Percentiles rank a stretch among this genome's conserved stretches.
Conservation (phyloP, 352 stramenopile species). For the Poterioochromonas sp. region DNA sequence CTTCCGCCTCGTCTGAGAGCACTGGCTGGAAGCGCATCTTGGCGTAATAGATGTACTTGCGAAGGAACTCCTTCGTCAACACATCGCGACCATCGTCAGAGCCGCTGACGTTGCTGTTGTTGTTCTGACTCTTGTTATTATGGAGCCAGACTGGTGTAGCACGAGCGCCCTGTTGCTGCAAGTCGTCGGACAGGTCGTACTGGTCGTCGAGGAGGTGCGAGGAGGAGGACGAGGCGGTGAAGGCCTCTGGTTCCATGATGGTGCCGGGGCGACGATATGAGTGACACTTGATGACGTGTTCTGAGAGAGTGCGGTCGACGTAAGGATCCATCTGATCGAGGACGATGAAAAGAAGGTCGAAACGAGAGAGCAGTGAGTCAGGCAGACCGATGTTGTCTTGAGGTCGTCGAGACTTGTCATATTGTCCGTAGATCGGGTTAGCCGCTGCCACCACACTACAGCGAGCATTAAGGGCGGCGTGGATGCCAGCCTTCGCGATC, state of each 20-base stretch:
- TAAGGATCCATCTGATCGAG: slow-evolving; percentile 92
- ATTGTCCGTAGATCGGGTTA: slow-evolving; percentile 99
- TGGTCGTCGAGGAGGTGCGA: slow-evolving; percentile 63
- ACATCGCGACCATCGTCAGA: slow-evolving; percentile 47
- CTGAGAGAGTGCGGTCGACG: slow-evolving; percentile 84
- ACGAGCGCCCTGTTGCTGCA: slow-evolving; percentile 26
- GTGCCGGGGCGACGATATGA: slow-evolving; percentile 69
- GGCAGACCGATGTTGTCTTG: slow-evolving; percentile 98
- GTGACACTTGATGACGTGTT: slow-evolving; percentile 95
- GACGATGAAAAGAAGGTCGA: slow-evolving; percentile 99
- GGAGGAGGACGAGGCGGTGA: slow-evolving; percentile 65
- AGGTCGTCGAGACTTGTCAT: slow-evolving; percentile 92
- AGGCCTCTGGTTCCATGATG: slow-evolving; percentile 73
- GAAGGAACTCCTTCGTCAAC: slow-evolving; percentile 74
- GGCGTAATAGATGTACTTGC: slow-evolving; percentile 99
- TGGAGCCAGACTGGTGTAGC: slow-evolving; percentile 26
- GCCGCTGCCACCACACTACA: slow-evolving; percentile 95
- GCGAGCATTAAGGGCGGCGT: slow-evolving; percentile 94
- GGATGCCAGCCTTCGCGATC: slow-evolving; percentile 98
- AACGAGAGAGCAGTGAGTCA: slow-evolving; percentile 98
- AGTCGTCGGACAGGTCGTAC: slow-evolving; percentile 44
- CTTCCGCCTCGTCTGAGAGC: slow-evolving; percentile 64
- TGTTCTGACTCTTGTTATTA: neutral
- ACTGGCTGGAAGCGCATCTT: slow-evolving; percentile 77
- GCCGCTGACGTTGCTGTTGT: neutral